Evolutionary conservation across 2,329 filamentous ascomycete species (phyloP), one percentile per base, ranked within the genome.

Genomic region (Cladosporium colombiae): DNA sequence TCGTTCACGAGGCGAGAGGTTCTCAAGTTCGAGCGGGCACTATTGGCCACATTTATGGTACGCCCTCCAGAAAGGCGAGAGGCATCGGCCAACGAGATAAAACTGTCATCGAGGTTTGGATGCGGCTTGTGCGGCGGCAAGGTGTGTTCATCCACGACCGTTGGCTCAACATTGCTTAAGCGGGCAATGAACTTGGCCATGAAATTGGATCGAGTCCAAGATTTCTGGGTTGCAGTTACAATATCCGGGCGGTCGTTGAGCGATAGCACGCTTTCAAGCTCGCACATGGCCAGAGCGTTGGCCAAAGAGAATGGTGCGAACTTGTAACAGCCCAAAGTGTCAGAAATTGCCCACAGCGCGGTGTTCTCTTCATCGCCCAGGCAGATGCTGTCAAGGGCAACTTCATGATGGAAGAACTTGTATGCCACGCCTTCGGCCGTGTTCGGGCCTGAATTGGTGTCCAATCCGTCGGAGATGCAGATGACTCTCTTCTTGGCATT

Each of bases 231-330:
- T 10, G 66, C 6, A 8, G 40, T n/a, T 6, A 71, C 62, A 13
- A 69, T 60, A n/a, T 31, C 23, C 27, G 76, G 75, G 29, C 78
- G 75, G 65, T 80, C 76, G 7, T 72, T 67, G 7, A 73, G 66
- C 6, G 72, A 75, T 0, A 80, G 70, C 25, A 79, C 74, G 1
- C 76, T 76, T 59, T 80, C 78, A 61, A 79, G 65, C 67, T 79
- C 78, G 56, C 76, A 77, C 14, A 78, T 75, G 1, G 73, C 70
- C 68, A 78, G 71, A 0, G 77, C 77, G 46, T 77, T 73, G 50
- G 76, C 74, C 1, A 80, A 64, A 14, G 68, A 74, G 3, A 65
- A 68, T 0, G 77, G 78, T 6, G 74, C 68, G 69, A 80, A 80
- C 18, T 72, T 74, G 64, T 79, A 80, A 3, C 77, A 75, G 8